Base-by-base conservation (phyloP, 2,329 filamentous ascomycete genomes). In the Pseudogymnoascus sp. region DNA sequence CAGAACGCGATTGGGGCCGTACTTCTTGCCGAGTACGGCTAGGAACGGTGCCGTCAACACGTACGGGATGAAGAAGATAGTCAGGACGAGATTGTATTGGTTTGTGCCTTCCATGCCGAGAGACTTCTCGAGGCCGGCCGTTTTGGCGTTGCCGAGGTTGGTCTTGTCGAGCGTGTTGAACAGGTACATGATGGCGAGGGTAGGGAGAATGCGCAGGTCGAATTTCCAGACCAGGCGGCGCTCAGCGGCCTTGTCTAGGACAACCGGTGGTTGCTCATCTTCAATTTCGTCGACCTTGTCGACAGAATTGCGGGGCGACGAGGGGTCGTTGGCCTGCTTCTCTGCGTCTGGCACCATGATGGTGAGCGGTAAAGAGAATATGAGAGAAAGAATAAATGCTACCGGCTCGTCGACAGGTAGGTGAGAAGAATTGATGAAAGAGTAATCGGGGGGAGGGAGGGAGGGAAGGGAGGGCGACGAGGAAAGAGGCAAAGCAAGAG, bases 1-100 rank as follows among this genome's bases (percentile, higher is more conserved):
- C 7, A 91, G 75, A 8, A 87, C 84, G 15, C 81, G 77, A 62
- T 82, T 79, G 0, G 87, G 84, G 0, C 86, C 86, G 68, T 80
- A 87, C 64, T 82, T 85, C 75, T 89, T 90, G 61, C 87, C 87
- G 4, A 88, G 70, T 75, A 90, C 86, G 12, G 64, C 68, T 67
- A 70, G 52, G 10, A 77, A 79, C 39, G 62, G 10, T 7, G 60
- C 67, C 10, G 42, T 48, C 42, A 48, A 66, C 60, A 62, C 60
- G 70, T 88, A 90, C 0, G 88, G 88, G 5, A 91, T 78, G 73
- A 88, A 92, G 77, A 92, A 92, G 65, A 92, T 85, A 60, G 80
- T 81, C 36, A 90, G 73, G 58, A 90, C 80, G 29, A 85, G 79
- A 70, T 89, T 90, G 75, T 90, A 89, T 70, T 89, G 80, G 65